A percentile compares a stretch with the other conserved stretches of the same genome.
These are phyloP conservation scores for Carex littledalei DNA, from an alignment of 176 grass and related monocot genomes.

Conservation along the genomic window DNA sequence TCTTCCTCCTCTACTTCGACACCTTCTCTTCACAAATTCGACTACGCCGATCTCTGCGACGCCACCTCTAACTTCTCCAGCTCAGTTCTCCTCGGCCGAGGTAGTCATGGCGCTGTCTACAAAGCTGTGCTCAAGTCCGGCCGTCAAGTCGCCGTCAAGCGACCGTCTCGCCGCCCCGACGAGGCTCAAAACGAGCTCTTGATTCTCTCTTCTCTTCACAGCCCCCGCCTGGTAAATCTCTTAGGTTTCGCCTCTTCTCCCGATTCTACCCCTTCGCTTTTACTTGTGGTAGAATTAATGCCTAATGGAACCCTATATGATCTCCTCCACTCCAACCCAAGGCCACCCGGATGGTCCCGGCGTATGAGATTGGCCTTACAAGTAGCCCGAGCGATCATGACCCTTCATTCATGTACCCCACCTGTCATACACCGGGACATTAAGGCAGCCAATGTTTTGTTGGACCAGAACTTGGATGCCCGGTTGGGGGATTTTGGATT, in stretches of 20 bases:
- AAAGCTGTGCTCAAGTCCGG: slow-evolving; percentile 69
- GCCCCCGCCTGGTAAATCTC: slow-evolving; percentile 82
- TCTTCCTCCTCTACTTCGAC: background rate
- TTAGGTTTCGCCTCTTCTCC: slow-evolving; percentile 66
- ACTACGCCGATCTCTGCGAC: slow-evolving; percentile 63
- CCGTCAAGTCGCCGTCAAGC: slow-evolving; percentile 89
- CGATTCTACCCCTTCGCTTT: slow-evolving; percentile 9
- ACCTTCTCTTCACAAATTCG: slow-evolving; percentile 47
- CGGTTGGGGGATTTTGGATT: slow-evolving; percentile 90
- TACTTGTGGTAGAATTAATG: slow-evolving; percentile 95
- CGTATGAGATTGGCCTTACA: slow-evolving; percentile 80
- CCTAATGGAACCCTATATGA: slow-evolving; percentile 95
- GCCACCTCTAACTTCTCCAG: slow-evolving; percentile 79
- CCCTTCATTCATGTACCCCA: slow-evolving; percentile 67
- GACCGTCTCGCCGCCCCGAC: slow-evolving; percentile 71
- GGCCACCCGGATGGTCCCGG: slow-evolving; percentile 56
- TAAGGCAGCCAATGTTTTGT: slow-evolving; percentile 71
- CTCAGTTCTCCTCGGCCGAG: slow-evolving; percentile 62
- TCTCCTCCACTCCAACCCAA: slow-evolving; percentile 68
- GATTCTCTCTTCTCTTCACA: slow-evolving; percentile 69
- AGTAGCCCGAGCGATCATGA: slow-evolving; percentile 58
- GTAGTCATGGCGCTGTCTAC: slow-evolving; percentile 94
- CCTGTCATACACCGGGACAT: slow-evolving; percentile 73
- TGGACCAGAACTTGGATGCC: slow-evolving; percentile 74
- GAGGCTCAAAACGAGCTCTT: slow-evolving; percentile 99